Evolutionary conservation across 1,284 basidiomycete species (phyloP).

Genomic region (Apiotrichum porosum): DNA sequence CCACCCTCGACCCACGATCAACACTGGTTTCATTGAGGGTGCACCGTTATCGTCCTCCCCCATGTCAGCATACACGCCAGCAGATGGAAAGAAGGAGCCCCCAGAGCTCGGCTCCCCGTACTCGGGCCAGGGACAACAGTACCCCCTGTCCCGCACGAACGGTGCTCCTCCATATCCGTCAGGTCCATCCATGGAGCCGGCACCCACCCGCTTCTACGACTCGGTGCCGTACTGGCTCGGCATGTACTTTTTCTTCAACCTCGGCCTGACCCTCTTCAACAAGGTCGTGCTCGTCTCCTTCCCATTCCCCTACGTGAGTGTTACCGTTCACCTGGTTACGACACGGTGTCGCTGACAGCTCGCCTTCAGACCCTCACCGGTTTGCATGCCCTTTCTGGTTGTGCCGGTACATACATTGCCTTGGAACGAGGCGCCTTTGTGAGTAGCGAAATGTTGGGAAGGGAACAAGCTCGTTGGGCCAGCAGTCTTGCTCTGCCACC

Average conservation of each 20-base stretch:
- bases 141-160: constrained; percentile 4
- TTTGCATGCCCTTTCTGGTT: constrained; percentile 74
- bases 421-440: constrained; percentile 59
- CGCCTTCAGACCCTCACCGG: constrained; percentile 68
- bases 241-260: constrained; percentile 83
- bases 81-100: constrained; percentile 6
- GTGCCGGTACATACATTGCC: constrained; percentile 69
- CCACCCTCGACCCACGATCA: neutral
- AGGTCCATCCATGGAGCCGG: neutral
- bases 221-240: constrained; percentile 58
- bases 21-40: constrained; percentile 1
- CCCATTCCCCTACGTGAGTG: constrained; percentile 73
- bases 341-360: constrained; percentile 4
- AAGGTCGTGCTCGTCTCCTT: constrained; percentile 82
- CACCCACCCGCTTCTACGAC: constrained; percentile 23
- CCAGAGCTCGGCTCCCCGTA: constrained; percentile 6
- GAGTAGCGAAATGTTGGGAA: constrained; percentile 20
- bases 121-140: neutral
- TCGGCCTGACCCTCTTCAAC: constrained; percentile 85
- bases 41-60: neutral
- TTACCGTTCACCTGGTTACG: neutral
- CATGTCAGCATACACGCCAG: neutral
- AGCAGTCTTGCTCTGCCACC: too few relatives aligned
- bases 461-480: too few relatives aligned
- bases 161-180: neutral